Conservation (phyloP, 2,329 filamentous ascomycete species). For the Apiospora sp. region DNA sequence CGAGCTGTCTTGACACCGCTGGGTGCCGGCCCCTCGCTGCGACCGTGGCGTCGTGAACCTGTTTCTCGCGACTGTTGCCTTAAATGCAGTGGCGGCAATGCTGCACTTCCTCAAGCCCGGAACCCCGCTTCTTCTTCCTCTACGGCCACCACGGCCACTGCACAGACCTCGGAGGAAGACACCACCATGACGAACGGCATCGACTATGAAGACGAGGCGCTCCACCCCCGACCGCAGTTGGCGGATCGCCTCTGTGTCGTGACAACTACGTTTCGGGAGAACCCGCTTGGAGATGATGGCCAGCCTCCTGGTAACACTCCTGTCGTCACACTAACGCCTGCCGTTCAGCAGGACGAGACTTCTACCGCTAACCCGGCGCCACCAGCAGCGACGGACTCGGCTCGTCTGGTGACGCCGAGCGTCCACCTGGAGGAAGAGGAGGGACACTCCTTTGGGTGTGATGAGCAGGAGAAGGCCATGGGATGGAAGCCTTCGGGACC, state of each 20-base stretch:
- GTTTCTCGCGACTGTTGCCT: neutral
- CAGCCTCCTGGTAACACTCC: neutral
- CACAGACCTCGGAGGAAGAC: neutral
- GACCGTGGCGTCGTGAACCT: neutral
- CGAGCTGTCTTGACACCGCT: neutral
- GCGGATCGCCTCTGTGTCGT: neutral
- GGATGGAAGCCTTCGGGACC: neutral
- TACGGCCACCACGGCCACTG: neutral
- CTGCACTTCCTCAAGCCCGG: neutral
- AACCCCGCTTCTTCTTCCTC: neutral
- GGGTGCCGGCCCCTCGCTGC: neutral
- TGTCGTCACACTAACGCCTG: neutral
- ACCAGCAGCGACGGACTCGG: neutral
- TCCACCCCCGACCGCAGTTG: neutral
- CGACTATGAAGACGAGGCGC: neutral
- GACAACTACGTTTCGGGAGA: neutral
- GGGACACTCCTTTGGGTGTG: neutral
- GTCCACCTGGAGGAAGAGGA: neutral
- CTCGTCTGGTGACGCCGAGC: neutral
- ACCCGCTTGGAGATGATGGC: neutral
- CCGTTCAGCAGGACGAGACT: neutral
- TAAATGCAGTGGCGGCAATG: neutral
- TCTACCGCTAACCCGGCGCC: neutral
- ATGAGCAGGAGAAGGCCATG: neutral
- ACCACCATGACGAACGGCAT: neutral